Evolutionary conservation across 2,329 filamentous ascomycete genomes (phyloP), one percentile per base, ranked within the genome.

Genomic region (Hypoxylon sp.): DNA sequence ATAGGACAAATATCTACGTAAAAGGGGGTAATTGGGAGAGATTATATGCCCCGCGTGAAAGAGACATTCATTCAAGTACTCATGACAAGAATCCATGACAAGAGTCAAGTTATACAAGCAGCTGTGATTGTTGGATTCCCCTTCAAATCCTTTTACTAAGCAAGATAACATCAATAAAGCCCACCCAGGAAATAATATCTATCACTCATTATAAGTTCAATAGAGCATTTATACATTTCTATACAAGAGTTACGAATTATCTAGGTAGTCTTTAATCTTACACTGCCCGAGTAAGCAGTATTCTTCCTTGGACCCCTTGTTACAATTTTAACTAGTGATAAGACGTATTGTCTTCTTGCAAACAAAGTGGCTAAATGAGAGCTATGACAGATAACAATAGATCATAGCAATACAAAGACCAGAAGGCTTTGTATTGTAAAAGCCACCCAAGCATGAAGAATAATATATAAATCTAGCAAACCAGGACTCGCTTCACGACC

Each of bases 391-490:
- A 3, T 2, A 24, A 50, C 44, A 58, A 58, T 58, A 46, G n/a
- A 50, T 58, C 48, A 31, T 39, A 13, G 3, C 24, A 10, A 29
- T 0, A 58, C n/a, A 50, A 58, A 33, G 31, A 3, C 33, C n/a
- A n/a, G n/a, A 22, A 17, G 2, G 11, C 10, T 47, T 47, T 47
- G 9, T 13, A 11, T 35, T 14, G 0, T 19, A 17, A 26, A 31
- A 5, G 4, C 26, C 13, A 42, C 5, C 52, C 19, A 44, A 31
- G 19, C 22, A 10, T 11, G 5, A 6, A 17, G 17, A 10, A 22
- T 19, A 1, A 24, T 19, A 44, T 56, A 56, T 56, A 56, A 47
- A 24, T 29, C n/a, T 14, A 47, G 26, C 53, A 31, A 35, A 31
- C 24, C 13, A 56, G 39, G 11, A 55, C 39, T 35, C 22, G 17